Conservation (phyloP, 2,329 filamentous ascomycete species). For the Alternaria arbusti region DNA sequence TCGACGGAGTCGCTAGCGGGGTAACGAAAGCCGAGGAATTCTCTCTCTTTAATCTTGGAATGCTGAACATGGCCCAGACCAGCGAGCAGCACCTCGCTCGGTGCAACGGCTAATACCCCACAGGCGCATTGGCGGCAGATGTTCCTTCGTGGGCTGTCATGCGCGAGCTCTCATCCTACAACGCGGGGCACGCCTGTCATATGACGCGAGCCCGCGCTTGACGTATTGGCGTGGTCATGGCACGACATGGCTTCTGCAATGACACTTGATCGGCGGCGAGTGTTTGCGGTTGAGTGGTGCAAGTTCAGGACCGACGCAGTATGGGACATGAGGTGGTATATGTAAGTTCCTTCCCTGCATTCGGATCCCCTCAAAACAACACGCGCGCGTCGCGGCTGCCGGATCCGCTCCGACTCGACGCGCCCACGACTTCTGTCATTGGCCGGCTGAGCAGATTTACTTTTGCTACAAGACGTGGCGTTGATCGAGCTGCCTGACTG, state of each 20-base stretch:
- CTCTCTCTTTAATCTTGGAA: slow-evolving; percentile 14
- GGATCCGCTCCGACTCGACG: slow-evolving; percentile 5
- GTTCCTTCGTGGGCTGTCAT: slow-evolving; percentile 10
- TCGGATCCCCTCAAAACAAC: slow-evolving; percentile 5
- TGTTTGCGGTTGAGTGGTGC: background rate
- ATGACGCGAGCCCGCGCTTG: slow-evolving; percentile 13
- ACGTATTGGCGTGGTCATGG: background rate
- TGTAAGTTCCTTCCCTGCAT: slow-evolving; percentile 3
- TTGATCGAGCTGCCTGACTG: background rate
- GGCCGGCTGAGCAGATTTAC: background rate
- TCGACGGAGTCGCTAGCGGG: slow-evolving; percentile 33
- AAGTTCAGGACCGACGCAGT: background rate
- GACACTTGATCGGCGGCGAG: background rate
- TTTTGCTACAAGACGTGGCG: background rate
- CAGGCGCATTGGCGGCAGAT: slow-evolving; percentile 12
- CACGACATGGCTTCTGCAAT: background rate
- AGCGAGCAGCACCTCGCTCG: slow-evolving; percentile 21
- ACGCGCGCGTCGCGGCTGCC: background rate
- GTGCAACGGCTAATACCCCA: slow-evolving; percentile 21
- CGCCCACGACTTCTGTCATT: background rate
- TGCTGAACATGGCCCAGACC: slow-evolving; percentile 9
- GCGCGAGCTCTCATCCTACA: slow-evolving; percentile 11
- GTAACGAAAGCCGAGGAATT: slow-evolving; percentile 38
- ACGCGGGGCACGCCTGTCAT: slow-evolving; percentile 16
- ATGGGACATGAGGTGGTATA: background rate